phyloP scores from a whole-genome alignment of 495 filamentous ascomycete genomes.

The Trichoderma parareesei region DNA sequence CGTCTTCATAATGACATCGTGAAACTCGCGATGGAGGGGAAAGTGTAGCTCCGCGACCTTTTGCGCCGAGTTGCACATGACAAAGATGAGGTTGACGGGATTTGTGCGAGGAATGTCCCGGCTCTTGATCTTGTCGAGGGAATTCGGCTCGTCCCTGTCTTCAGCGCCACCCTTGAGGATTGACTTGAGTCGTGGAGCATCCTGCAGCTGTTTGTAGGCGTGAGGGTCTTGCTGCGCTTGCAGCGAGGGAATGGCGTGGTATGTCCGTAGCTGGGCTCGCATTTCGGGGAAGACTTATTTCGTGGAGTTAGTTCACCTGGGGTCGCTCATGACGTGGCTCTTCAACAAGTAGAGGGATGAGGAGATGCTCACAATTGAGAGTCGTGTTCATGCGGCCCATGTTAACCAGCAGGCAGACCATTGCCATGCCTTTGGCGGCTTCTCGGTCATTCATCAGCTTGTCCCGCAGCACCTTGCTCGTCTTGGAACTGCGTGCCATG shows the following conservation, averaged over 20 bases:
- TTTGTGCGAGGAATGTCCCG: constrained; percentile 73
- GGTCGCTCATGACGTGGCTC: not conserved
- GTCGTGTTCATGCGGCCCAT: constrained; percentile 98
- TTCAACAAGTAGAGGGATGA: not conserved
- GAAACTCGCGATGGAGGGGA: constrained; percentile 77
- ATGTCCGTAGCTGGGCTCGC: constrained; percentile 95
- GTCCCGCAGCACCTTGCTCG: constrained; percentile 94
- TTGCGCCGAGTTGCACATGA: constrained; percentile 81
- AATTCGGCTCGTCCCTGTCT: constrained; percentile 78
- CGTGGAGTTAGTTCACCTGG: constrained; percentile 13
- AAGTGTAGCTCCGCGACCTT: constrained; percentile 94
- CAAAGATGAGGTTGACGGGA: constrained; percentile 93
- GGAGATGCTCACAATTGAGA: constrained; percentile 67
- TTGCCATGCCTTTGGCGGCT: constrained; percentile 94
- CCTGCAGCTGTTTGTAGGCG: constrained; percentile 95
- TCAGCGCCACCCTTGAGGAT: constrained; percentile 96
- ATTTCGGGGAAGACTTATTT: constrained; percentile 96
- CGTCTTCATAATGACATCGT: constrained; percentile 88
- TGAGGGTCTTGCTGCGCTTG: constrained; percentile 93
- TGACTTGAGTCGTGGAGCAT: constrained; percentile 91
- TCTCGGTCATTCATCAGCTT: constrained; percentile 89
- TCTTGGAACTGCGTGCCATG: constrained; percentile 98
- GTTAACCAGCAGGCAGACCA: constrained; percentile 97
- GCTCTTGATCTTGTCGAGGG: constrained; percentile 72
- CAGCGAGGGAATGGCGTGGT: constrained; percentile 93